Conservation (phyloP, 768 basidiomycete genomes). For the Lentinula lateritia region DNA sequence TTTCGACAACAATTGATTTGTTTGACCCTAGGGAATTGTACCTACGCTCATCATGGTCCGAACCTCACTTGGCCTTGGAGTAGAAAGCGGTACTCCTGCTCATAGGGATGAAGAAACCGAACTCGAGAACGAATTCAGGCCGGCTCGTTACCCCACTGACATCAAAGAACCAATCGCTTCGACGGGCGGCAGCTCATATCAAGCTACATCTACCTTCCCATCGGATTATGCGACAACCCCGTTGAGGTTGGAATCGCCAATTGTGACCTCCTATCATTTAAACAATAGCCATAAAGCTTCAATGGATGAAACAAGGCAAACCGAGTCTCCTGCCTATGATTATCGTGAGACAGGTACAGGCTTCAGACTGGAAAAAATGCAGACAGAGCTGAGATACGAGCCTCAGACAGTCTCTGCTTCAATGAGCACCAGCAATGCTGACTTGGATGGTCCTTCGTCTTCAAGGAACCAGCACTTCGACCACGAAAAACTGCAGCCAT, state of each 20-base stretch:
- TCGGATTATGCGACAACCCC: neutral
- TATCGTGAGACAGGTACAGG: neutral
- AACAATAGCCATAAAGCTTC: neutral
- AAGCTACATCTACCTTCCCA: neutral
- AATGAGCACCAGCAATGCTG: neutral
- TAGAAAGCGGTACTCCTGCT: neutral
- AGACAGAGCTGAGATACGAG: neutral
- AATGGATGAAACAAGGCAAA: neutral
- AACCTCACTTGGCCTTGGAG: neutral
- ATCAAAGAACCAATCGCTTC: neutral
- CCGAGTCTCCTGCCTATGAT: neutral
- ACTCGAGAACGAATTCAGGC: neutral
- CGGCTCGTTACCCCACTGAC: neutral
- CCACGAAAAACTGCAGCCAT: neutral
- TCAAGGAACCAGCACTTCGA: neutral
- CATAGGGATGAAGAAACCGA: neutral
- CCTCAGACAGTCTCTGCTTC: neutral
- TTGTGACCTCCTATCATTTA: neutral
- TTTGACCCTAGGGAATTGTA: neutral
- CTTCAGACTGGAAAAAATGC: neutral
- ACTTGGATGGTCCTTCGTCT: neutral
- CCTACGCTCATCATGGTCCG: slow-evolving; percentile 1
- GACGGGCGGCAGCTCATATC: neutral
- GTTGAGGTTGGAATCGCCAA: neutral
- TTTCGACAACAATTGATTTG: neutral